Base-by-base conservation (phyloP, 768 basidiomycete genomes). In the Tulasnella sp. region DNA sequence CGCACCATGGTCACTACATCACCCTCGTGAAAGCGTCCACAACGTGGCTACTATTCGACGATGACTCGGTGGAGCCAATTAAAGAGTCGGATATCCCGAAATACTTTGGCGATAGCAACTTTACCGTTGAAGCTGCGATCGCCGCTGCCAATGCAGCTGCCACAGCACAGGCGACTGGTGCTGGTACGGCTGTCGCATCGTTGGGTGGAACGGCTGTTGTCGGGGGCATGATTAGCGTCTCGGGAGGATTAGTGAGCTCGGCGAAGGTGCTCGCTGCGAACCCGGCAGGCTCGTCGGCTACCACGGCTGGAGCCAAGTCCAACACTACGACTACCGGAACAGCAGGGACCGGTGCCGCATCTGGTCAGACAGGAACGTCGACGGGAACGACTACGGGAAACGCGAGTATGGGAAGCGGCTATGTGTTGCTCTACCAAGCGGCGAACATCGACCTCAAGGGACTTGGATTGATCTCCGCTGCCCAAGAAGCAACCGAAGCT, bases 1-100 rank as follows among this genome's bases (percentile, higher is more conserved):
- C 96, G n/a, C 92, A 97, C 82, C 97, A 99, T 80, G 97, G 97
- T 0, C 97, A 99, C 85, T 99, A 99, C 83, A 90, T 99, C 79
- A 92, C 96, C 79, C 91, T 99, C 80, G 92, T 98, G 82, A 94
- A 93, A 82, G 92, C 92, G 2, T 91, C 89, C 49, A 82, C 74
- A 29, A 78, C 87, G 70, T 99, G 97, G 97, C 86, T 94, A 77
- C 86, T 97, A 70, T 99, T 98, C 80, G 97, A 99, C 84, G 97
- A 99, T 83, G 94, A 97, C 79, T 92, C 89, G 77, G 94, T 99
- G 72, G 92, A 91, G 67, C 85, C 91, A 0, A 91, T 99, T 81
- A 89, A 91, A 79, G 97, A 99, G 83, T 85, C 85, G 70, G 97
- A 99, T 78, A 96, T 99, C 77, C 87, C 90, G 71, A 92, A 91